phyloP scores from a whole-genome alignment of 2,329 filamentous ascomycete species.

The Cordyceps militaris region DNA sequence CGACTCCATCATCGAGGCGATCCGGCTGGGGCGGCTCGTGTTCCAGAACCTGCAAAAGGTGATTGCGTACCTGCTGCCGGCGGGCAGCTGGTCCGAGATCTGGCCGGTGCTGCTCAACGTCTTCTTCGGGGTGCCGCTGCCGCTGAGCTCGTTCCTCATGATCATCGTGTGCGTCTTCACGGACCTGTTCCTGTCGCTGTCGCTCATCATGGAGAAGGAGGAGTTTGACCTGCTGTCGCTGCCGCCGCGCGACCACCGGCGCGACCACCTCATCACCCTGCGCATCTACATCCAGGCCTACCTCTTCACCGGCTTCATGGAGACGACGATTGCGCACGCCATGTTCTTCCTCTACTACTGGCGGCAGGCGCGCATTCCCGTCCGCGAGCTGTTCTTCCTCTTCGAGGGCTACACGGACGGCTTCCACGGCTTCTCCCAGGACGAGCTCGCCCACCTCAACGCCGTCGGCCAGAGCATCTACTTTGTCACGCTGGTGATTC shows the following conservation, averaged over 20 bases:
- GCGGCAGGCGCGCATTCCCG: slow-evolving; percentile 39
- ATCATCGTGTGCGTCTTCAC: slow-evolving; percentile 52
- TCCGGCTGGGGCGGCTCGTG: slow-evolving; percentile 37
- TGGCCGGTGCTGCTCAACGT: slow-evolving; percentile 51
- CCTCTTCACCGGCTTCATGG: slow-evolving; percentile 45
- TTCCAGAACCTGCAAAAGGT: slow-evolving; percentile 37
- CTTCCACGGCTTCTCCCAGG: slow-evolving; percentile 41
- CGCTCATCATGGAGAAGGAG: slow-evolving; percentile 48
- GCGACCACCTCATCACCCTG: slow-evolving; percentile 44
- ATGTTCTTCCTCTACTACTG: slow-evolving; percentile 51
- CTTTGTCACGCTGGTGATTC: slow-evolving; percentile 46
- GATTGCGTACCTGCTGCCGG: slow-evolving; percentile 40
- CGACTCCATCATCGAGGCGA: slow-evolving; percentile 61
- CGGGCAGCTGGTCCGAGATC: slow-evolving; percentile 49
- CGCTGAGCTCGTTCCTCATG: slow-evolving; percentile 47
- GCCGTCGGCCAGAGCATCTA: slow-evolving; percentile 44
- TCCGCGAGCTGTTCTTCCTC: slow-evolving; percentile 40
- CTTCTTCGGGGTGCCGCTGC: slow-evolving; percentile 46
- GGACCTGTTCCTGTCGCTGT: slow-evolving; percentile 43
- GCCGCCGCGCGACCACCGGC: slow-evolving; percentile 42
- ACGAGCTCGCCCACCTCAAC: slow-evolving; percentile 41
- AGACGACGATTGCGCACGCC: slow-evolving; percentile 40
- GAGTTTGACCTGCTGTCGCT: slow-evolving; percentile 46
- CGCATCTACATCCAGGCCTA: slow-evolving; percentile 47
- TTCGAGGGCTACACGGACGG: slow-evolving; percentile 42